phyloP scores from a whole-genome alignment of 139 green algal genomes.

The Trebouxia sp. region DNA sequence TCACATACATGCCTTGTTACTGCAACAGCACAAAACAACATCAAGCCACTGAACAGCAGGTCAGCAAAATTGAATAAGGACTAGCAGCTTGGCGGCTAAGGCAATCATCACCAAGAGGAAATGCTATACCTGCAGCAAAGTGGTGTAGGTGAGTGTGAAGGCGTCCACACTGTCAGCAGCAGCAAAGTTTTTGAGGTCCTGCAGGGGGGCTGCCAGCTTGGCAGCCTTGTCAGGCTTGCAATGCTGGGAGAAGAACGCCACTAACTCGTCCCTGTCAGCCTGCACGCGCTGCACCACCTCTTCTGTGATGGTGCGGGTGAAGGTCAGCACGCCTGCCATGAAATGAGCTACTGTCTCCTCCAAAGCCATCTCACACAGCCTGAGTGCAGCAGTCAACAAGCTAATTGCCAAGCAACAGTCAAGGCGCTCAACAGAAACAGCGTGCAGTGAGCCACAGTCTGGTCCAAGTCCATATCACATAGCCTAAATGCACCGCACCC shows the following conservation, averaged over 20 bases:
- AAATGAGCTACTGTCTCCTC: conserved; percentile 57
- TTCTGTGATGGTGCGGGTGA: conserved; percentile 34
- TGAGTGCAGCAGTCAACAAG: neutral
- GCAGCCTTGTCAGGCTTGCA: conserved; percentile 46
- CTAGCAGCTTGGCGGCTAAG: no score
- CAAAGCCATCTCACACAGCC: conserved; percentile 51
- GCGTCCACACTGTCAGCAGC: conserved; percentile 59
- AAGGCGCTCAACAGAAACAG: no score
- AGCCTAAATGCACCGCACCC: no score
- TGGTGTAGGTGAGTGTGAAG: conserved; percentile 71
- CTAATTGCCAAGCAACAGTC: no score
- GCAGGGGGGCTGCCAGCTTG: conserved; percentile 52
- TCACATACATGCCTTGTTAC: no score
- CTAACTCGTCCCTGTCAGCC: conserved; percentile 44
- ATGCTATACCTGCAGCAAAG: conserved; percentile 48
- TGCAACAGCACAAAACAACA: no score
- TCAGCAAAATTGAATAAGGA: no score
- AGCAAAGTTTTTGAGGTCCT: conserved; percentile 57
- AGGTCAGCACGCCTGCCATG: conserved; percentile 50
- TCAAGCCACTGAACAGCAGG: no score
- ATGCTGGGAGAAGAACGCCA: conserved; percentile 58
- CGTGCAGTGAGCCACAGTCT: no score
- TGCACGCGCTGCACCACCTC: conserved; percentile 34
- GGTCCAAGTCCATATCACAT: no score
- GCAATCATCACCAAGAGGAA: no score